Base-by-base conservation (phyloP, 345 rosid genomes). In the Ceriops decandra region DNA sequence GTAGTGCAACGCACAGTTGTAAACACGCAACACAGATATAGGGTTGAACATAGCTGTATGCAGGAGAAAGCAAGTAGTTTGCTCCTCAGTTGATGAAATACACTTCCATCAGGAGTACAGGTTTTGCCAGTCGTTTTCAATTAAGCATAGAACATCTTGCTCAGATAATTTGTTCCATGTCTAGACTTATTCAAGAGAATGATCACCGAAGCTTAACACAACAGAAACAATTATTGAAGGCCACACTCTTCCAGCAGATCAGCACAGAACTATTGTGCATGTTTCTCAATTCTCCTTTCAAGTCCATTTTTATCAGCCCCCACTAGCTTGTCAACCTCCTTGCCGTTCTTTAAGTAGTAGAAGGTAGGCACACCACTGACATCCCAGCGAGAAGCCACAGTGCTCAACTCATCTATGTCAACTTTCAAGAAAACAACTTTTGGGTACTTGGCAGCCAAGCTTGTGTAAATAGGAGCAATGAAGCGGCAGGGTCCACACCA, bases 401-500 rank as follows among this genome's bases (percentile, higher is more conserved):
- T 88, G 70, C 68, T 66, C 2, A 84, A 86, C 76, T 89, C 88
- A 42, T 91, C 89, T 15, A 80, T 82, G 80, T 89, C 97, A 6
- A 86, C 87, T 83, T 92, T 92, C 77, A 92, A 68, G 88, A 92
- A 92, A n/a, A 86, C 92, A 0, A 79, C 82, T 74, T 84, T 85
- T 0, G 85, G 83, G 72, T 90, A 73, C 71, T 87, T 83, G n/a
- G 78, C 75, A n/a, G 95, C 97, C 81, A 86, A 77, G 76, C 61
- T 88, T 51, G 90, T 79, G 70, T 81, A 90, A 54, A 85, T 76
- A n/a, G 98, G 96, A 67, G 95, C 85, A 79, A 92, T 87, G 83
- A 86, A 79, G 15, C 90, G 95, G 76, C 96, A 92, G 4, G 96
- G 98, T 33, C 95, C 97, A 56, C 98, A 93, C 98, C 98, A 93